phyloP scores from a whole-genome alignment of 257 asterid species.

The Ilex aquifolium region DNA sequence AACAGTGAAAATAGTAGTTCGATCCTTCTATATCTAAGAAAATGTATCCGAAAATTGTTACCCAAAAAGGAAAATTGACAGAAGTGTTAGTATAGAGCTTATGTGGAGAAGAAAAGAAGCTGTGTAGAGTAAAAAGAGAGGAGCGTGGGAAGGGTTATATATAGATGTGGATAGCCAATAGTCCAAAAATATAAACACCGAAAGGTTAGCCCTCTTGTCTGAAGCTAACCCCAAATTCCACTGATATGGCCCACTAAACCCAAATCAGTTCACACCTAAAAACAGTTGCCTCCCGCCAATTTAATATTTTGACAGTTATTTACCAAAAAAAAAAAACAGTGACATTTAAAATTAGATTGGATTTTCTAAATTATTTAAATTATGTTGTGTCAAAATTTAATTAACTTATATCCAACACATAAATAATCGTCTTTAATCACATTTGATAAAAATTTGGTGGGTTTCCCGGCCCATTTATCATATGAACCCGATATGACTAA shows the following conservation, averaged over 20 bases:
- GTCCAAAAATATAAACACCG: slow-evolving; percentile 22
- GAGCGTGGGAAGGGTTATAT: slow-evolving; percentile 17
- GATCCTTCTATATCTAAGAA: no score
- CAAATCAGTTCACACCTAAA: slow-evolving; percentile 28
- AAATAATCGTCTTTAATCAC: no score
- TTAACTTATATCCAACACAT: no score
- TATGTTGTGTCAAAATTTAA: no score
- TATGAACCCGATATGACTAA: no score
- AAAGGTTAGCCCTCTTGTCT: slow-evolving; percentile 31
- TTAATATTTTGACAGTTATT: slow-evolving; percentile 18
- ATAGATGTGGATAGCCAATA: slow-evolving; percentile 22
- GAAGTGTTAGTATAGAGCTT: background rate
- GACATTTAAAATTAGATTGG: no score
- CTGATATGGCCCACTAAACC: slow-evolving; percentile 29
- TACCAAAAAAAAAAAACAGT: background rate
- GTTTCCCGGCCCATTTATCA: no score
- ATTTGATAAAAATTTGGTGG: no score
- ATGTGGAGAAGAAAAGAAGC: slow-evolving; percentile 9
- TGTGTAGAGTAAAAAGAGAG: slow-evolving; percentile 25
- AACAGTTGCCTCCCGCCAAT: slow-evolving; percentile 16
- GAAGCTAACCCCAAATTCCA: slow-evolving; percentile 39
- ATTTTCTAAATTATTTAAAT: no score
- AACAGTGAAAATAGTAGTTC: no score
- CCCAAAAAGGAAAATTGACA: background rate
- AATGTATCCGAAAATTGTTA: background rate